phyloP scores from a whole-genome alignment of 495 filamentous ascomycete genomes.

The Podospora appendiculata region DNA sequence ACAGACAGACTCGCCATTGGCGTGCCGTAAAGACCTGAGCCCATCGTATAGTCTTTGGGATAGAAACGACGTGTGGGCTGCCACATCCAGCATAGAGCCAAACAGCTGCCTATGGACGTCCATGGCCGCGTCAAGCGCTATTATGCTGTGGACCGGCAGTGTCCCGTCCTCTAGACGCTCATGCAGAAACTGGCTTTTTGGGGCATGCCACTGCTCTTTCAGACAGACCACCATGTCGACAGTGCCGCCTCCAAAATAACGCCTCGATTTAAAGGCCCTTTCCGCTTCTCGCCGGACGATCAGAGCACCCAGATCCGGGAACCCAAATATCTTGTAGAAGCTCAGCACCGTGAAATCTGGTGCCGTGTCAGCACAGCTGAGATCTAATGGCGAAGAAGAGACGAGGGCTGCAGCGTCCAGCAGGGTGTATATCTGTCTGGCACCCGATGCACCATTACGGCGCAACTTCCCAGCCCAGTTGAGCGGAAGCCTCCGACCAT shows the following conservation, averaged over 20 bases:
- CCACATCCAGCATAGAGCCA: slow-evolving; percentile 59
- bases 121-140: slow-evolving; percentile 70
- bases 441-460: not conserved
- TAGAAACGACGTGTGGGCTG: slow-evolving; percentile 68
- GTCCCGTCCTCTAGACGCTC: slow-evolving; percentile 86
- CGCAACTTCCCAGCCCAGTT: slow-evolving; percentile 58
- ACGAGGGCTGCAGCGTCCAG: slow-evolving; percentile 87
- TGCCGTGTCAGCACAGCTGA: slow-evolving; percentile 50
- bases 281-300: slow-evolving; percentile 70
- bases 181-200: slow-evolving; percentile 65
- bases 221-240: slow-evolving; percentile 67
- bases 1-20: slow-evolving; percentile 60
- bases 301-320: slow-evolving; percentile 83
- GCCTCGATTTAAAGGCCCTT: slow-evolving; percentile 51
- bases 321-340: slow-evolving; percentile 97
- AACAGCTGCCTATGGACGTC: slow-evolving; percentile 62
- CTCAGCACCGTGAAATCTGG: slow-evolving; percentile 87
- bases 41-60: slow-evolving; percentile 49
- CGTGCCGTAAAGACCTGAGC: slow-evolving; percentile 53
- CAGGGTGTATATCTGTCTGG: slow-evolving; percentile 53
- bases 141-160: slow-evolving; percentile 77
- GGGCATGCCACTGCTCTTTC: slow-evolving; percentile 65
- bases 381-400: slow-evolving; percentile 67
- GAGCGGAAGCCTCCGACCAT: slow-evolving; percentile 69
- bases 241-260: slow-evolving; percentile 92